Percentiles rank a stretch among this genome's conserved stretches.
Evolutionary conservation across 495 filamentous ascomycete genomes (phyloP).

Genomic region (Hypoxylon perforatum): DNA sequence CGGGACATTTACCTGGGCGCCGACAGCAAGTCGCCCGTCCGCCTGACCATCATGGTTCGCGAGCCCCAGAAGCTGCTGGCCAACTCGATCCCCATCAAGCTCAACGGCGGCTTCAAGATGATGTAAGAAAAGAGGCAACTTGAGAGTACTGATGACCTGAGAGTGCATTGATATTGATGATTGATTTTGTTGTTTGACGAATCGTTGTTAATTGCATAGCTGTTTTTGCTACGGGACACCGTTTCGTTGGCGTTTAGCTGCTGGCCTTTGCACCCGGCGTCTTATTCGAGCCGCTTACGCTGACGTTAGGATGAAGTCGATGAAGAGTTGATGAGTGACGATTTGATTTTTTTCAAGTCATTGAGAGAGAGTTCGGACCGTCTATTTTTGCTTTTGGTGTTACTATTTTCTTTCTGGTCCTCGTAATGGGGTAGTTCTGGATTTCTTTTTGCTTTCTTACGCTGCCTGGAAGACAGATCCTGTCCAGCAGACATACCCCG

Average conservation of each 20-base stretch:
- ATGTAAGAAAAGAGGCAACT: slow-evolving; percentile 21
- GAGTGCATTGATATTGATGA: slow-evolving; percentile 11
- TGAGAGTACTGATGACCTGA: no score
- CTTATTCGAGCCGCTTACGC: slow-evolving; percentile 13
- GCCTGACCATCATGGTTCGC: slow-evolving; percentile 80
- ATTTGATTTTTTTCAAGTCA: slow-evolving; percentile 11
- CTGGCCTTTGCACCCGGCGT: not conserved
- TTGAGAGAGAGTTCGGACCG: slow-evolving; percentile 16
- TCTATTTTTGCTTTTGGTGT: slow-evolving; percentile 6
- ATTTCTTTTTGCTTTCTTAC: slow-evolving; percentile 37
- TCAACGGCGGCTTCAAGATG: slow-evolving; percentile 43
- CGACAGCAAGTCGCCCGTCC: slow-evolving; percentile 68
- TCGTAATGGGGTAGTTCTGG: slow-evolving; percentile 14
- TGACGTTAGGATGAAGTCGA: slow-evolving; percentile 13
- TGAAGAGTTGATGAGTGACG: slow-evolving; percentile 20
- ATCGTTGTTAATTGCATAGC: slow-evolving; percentile 13
- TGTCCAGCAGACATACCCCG: slow-evolving; percentile 1
- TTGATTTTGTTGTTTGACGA: slow-evolving; percentile 15
- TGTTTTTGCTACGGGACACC: slow-evolving; percentile 10
- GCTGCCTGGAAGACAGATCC: slow-evolving; percentile 4
- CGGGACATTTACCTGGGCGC: slow-evolving; percentile 67
- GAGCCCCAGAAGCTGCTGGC: slow-evolving; percentile 63
- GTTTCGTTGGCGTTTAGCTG: not conserved
- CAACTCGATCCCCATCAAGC: slow-evolving; percentile 49
- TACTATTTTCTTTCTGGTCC: slow-evolving; percentile 15